phyloP scores from a whole-genome alignment of 345 rosid species.

The Atalantia buxifolia region DNA sequence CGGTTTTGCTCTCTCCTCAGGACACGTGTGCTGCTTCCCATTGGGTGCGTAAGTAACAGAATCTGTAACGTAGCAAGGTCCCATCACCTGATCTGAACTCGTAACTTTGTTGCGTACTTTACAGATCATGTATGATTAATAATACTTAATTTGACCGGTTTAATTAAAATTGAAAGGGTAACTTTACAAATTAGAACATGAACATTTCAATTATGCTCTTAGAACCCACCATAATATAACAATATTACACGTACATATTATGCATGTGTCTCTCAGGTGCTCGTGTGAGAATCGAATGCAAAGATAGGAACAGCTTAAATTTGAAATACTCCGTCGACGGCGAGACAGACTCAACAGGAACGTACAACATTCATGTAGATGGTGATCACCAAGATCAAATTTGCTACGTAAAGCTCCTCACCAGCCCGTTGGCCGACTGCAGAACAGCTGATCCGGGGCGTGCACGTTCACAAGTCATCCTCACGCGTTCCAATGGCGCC shows the following conservation, averaged over 20 bases:
- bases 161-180: too few relatives aligned
- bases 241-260: neutral
- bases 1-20: too few relatives aligned
- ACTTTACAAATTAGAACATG: neutral
- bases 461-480: slow-evolving; percentile 42
- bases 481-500: slow-evolving; percentile 65
- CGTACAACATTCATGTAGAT: slow-evolving; percentile 39
- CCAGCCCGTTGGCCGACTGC: slow-evolving; percentile 50
- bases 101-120: too few relatives aligned
- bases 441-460: slow-evolving; percentile 36
- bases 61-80: too few relatives aligned
- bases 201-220: neutral
- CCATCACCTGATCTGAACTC: neutral
- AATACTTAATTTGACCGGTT: too few relatives aligned
- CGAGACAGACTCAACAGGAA: slow-evolving; percentile 40
- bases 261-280: slow-evolving; percentile 38
- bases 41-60: too few relatives aligned
- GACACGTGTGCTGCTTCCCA: too few relatives aligned
- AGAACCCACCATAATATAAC: neutral
- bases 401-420: slow-evolving; percentile 42
- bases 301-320: slow-evolving; percentile 32
- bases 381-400: slow-evolving; percentile 58
- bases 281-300: slow-evolving; percentile 47
- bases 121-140: too few relatives aligned
- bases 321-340: slow-evolving; percentile 24